phyloP scores from a whole-genome alignment of 2,329 filamentous ascomycete genomes.

The Aspergillus sp. region DNA sequence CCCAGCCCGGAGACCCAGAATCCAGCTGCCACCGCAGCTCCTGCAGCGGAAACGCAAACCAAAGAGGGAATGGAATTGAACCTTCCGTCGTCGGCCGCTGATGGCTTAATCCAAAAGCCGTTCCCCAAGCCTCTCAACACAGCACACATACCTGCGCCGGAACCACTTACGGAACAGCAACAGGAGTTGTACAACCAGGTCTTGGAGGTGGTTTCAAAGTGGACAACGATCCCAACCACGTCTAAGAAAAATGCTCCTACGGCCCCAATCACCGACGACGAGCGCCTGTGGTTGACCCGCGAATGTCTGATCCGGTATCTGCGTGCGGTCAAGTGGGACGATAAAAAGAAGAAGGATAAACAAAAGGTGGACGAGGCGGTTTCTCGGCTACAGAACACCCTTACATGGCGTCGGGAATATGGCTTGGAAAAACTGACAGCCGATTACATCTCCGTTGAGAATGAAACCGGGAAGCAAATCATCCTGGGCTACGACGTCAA shows the following conservation, averaged over 20 bases:
- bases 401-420: constrained; percentile 87
- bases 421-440: constrained; percentile 66
- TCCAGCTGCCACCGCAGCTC: neutral
- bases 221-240: constrained; percentile 63
- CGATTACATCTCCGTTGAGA: constrained; percentile 87
- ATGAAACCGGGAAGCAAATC: constrained; percentile 94
- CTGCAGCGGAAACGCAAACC: constrained; percentile 4
- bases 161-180: constrained; percentile 67
- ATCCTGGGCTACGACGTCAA: constrained; percentile 80
- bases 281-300: constrained; percentile 82
- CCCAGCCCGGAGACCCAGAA: constrained; percentile 2
- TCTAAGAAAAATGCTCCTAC: constrained; percentile 51
- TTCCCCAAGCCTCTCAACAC: constrained; percentile 52
- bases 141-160: constrained; percentile 51
- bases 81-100: constrained; percentile 31
- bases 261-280: constrained; percentile 65
- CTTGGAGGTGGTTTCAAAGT: constrained; percentile 61
- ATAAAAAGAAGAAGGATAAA: no score
- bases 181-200: constrained; percentile 73
- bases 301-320: constrained; percentile 92
- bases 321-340: constrained; percentile 83
- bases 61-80: constrained; percentile 15
- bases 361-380: constrained; percentile 57
- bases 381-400: constrained; percentile 70
- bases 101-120: constrained; percentile 48